phyloP scores from a whole-genome alignment of 2,329 filamentous ascomycete species.

The Tympanopsis confertula region DNA sequence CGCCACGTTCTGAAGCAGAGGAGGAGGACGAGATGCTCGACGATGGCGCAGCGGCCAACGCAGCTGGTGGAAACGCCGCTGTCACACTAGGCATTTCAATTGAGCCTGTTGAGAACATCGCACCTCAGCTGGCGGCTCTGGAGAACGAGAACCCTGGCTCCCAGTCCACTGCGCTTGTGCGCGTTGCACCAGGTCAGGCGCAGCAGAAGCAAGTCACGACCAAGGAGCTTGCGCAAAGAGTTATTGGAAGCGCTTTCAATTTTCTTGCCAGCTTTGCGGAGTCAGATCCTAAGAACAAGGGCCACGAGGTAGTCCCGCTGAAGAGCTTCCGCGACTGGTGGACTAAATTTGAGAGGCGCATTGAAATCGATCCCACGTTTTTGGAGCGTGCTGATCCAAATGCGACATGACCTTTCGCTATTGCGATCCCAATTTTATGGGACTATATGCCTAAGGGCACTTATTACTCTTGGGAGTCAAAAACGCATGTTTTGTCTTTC shows the following conservation, averaged over 20 bases:
- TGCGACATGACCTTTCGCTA: no score
- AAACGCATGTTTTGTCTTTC: no score
- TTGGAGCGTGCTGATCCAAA: slow-evolving; percentile 50
- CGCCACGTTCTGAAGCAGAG: slow-evolving; percentile 30
- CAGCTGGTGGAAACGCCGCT: slow-evolving; percentile 10
- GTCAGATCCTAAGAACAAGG: slow-evolving; percentile 43
- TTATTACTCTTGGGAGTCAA: no score
- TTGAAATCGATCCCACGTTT: slow-evolving; percentile 79
- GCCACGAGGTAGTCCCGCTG: slow-evolving; percentile 80
- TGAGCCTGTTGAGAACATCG: slow-evolving; percentile 65
- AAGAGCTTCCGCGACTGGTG: slow-evolving; percentile 97
- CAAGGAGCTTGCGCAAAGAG: slow-evolving; percentile 73
- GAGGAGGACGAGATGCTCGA: slow-evolving; percentile 13
- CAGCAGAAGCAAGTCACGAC: slow-evolving; percentile 41
- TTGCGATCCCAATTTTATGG: no score
- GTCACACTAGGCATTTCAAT: slow-evolving; percentile 73
- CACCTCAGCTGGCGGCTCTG: slow-evolving; percentile 53
- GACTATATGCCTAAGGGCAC: no score
- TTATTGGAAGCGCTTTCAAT: slow-evolving; percentile 96
- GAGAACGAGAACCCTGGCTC: slow-evolving; percentile 24
- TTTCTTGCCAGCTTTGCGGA: slow-evolving; percentile 76
- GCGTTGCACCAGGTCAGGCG: slow-evolving; percentile 5
- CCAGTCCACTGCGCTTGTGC: slow-evolving; percentile 10
- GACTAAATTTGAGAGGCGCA: slow-evolving; percentile 82
- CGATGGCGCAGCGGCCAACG: slow-evolving; percentile 8